These are phyloP conservation scores for Abelmoschus esculentus DNA, from an alignment of 345 rosid species.

Conservation along the genomic window DNA sequence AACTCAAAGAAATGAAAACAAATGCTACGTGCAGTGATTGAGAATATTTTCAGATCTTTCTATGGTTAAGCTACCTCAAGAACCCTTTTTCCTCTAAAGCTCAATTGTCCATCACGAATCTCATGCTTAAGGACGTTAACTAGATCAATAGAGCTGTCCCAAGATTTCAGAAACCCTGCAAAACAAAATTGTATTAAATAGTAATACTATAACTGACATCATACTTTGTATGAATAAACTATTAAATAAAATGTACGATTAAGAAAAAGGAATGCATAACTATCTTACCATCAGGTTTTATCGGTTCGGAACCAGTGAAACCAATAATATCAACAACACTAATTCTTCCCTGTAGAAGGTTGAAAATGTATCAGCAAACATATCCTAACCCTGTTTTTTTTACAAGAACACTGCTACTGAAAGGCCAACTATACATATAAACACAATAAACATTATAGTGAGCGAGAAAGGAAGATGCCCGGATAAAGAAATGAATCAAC, in stretches of 20 bases:
- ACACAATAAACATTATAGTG: neutral
- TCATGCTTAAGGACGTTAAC: slow-evolving; percentile 84
- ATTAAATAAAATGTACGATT: neutral
- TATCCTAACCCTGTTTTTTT: neutral
- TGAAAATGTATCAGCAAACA: slow-evolving; percentile 10
- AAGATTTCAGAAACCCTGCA: slow-evolving; percentile 72
- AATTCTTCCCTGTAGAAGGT: slow-evolving; percentile 61
- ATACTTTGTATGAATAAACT: neutral
- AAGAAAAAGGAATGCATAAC: neutral
- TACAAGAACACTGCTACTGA: neutral
- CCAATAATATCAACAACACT: slow-evolving; percentile 85
- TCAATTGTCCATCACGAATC: slow-evolving; percentile 92
- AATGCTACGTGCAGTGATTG: neutral
- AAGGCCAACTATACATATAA: neutral
- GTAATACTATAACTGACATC: no score
- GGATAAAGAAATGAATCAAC: slow-evolving; percentile 1
- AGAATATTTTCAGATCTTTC: neutral
- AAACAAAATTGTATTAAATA: neutral
- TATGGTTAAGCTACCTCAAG: slow-evolving; percentile 60
- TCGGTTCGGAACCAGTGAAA: slow-evolving; percentile 57
- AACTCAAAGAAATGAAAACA: neutral
- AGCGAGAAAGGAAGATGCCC: neutral
- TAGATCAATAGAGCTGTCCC: slow-evolving; percentile 84
- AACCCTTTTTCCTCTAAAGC: slow-evolving; percentile 93
- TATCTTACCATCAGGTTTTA: slow-evolving; percentile 61